Evolutionary conservation across 257 asterid species (phyloP), one percentile per base, ranked within the genome.

Genomic region (Rhazya stricta): DNA sequence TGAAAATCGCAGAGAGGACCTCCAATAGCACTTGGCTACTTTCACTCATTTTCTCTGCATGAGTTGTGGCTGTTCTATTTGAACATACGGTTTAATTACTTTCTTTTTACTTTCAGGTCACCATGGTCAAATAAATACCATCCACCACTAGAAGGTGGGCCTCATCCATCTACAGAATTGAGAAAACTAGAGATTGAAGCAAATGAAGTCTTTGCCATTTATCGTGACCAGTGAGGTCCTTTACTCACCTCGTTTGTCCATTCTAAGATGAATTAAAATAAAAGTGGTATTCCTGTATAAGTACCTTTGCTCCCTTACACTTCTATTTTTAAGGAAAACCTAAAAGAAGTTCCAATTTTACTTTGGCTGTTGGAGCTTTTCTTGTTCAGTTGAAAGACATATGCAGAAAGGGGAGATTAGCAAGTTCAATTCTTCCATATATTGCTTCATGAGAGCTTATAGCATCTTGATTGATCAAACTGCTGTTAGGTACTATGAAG

Each of bases 141-240:
- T 67, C 98, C 99, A 57, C 89, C 92, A 3, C 34, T 92, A 41
- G 96, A 89, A 48, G 98, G 92, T 71, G 99, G 94, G 37, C 91
- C 96, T 72, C 80, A 80, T 77, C 98, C 99, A 70, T 91, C 98
- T 63, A 69, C 86, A 34, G 92, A 91, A 79, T 80, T 95, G 89
- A 87, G 99, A 90, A 92, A 88, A 78, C 98, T 95, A 56, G 99
- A 95, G 87, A 80, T 89, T 78, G 99, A 95, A 87, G 99, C 99
- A 78, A 95, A 95, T 53, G 97, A 95, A 42, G 88, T 95, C 76
- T 95, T 95, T 82, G 83, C 98, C 43, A 68, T 92, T 79, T 95
- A 95, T 88, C 90, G 98, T 89, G 99, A 95, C 96, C 99, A 95
- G 99, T 95, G 90, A 92, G 96, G 97, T 88, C 85, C 96, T 87